Evolutionary conservation across 2,329 filamentous ascomycete species (phyloP).

Genomic region (Pseudopithomyces chartarum): DNA sequence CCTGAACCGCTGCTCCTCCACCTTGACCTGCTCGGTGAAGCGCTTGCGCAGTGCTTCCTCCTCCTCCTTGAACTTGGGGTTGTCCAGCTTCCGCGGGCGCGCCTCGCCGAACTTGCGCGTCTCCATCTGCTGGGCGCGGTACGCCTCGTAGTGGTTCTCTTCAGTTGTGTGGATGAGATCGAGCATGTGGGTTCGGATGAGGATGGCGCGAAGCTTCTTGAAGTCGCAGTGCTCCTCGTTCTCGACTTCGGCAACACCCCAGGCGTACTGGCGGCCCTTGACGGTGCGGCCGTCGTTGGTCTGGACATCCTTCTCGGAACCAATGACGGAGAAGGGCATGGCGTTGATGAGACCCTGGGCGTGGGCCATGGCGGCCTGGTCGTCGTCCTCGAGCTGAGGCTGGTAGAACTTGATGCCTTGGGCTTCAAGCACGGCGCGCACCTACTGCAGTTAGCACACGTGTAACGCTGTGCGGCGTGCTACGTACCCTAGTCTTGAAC

Average conservation of each 20-base stretch:
- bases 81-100: conserved; percentile 95
- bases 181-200: conserved; percentile 99
- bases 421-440: conserved; percentile 92
- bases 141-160: conserved; percentile 98
- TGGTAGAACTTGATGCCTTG: conserved; percentile 99
- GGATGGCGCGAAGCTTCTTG: conserved; percentile 98
- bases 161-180: conserved; percentile 99
- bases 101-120: conserved; percentile 99
- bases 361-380: conserved; percentile 93
- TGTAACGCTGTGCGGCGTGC: not conserved
- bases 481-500: conserved; percentile 90
- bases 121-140: conserved; percentile 99
- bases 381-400: conserved; percentile 96
- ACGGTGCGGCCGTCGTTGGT: conserved; percentile 93
- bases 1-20: conserved; percentile 98
- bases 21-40: conserved; percentile 99
- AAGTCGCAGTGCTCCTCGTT: conserved; percentile 99
- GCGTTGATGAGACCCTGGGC: conserved; percentile 92
- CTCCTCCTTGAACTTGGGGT: conserved; percentile 99
- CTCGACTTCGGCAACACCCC: conserved; percentile 99
- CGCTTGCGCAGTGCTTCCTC: conserved; percentile 98
- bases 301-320: conserved; percentile 99
- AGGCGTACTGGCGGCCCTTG: conserved; percentile 98
- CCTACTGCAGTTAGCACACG: conserved; percentile 58
- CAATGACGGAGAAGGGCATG: conserved; percentile 98